Conservation (phyloP, 2,329 filamentous ascomycete species). For the Metarhizium anisopliae region DNA sequence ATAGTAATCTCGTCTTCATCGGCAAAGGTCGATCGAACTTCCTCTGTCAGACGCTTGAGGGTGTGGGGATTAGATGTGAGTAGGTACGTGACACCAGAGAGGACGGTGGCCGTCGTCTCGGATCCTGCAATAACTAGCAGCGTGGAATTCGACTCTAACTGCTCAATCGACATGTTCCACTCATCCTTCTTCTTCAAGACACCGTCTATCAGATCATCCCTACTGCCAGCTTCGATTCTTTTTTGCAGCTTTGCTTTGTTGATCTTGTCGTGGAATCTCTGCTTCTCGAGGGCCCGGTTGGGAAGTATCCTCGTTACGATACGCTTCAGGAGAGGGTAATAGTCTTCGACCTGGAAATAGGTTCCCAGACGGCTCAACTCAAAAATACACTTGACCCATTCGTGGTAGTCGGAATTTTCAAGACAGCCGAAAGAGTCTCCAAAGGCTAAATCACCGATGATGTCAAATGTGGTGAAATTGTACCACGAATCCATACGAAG, state of each 20-base stretch:
- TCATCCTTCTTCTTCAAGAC: not conserved
- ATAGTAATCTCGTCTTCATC: slow-evolving; percentile 28
- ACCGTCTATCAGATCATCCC: slow-evolving; percentile 1
- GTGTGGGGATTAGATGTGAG: slow-evolving; percentile 15
- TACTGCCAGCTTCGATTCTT: not conserved
- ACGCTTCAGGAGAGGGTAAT: not conserved
- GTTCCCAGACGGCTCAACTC: not conserved
- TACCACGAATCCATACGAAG: slow-evolving; percentile 15
- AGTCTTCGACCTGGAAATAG: slow-evolving; percentile 1
- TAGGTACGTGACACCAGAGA: slow-evolving; percentile 18
- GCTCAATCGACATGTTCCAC: not conserved
- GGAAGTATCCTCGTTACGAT: not conserved
- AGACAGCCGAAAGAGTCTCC: slow-evolving; percentile 18
- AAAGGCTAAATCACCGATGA: slow-evolving; percentile 19
- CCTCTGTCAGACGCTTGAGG: slow-evolving; percentile 20
- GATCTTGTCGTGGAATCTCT: not conserved
- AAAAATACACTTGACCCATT: slow-evolving; percentile 13
- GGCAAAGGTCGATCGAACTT: slow-evolving; percentile 29
- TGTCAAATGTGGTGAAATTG: slow-evolving; percentile 19
- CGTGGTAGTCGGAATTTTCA: slow-evolving; percentile 13
- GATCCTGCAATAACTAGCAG: slow-evolving; percentile 21
- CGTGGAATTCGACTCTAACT: slow-evolving; percentile 1
- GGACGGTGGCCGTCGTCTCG: slow-evolving; percentile 24
- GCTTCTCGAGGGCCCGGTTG: not conserved
- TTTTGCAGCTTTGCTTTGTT: not conserved